These are phyloP conservation scores for Gastrolobium villosum DNA, from an alignment of 306 rosid genomes.

Conservation along the genomic window DNA sequence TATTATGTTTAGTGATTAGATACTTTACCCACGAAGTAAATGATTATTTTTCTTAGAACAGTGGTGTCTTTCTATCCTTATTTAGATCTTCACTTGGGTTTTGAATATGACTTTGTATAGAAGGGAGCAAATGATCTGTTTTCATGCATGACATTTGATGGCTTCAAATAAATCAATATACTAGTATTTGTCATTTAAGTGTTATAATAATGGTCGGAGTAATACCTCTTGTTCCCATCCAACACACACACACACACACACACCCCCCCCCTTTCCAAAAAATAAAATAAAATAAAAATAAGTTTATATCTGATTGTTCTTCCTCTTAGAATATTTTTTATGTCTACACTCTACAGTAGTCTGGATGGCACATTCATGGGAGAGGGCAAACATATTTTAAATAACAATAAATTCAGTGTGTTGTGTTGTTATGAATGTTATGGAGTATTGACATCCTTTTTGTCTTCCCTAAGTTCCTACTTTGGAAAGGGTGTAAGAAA, in stretches of 20 bases:
- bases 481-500: not conserved
- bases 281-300: not conserved
- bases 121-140: not conserved
- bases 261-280: too few species aligned
- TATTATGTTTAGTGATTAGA: not conserved
- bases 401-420: not conserved
- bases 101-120: constrained; percentile 21
- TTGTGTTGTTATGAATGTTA: constrained; percentile 14
- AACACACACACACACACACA: too few species aligned
- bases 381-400: too few species aligned
- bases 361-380: too few species aligned
- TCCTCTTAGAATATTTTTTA: not conserved
- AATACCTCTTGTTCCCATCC: not conserved
- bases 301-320: not conserved
- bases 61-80: not conserved
- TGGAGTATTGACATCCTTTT: not conserved
- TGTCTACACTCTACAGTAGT: too few species aligned
- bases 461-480: not conserved
- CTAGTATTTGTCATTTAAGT: not conserved
- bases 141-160: constrained; percentile 4
- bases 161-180: not conserved
- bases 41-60: not conserved
- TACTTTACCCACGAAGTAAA: not conserved
- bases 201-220: too few species aligned
- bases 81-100: constrained; percentile 9